Evolutionary conservation across 257 asterid genomes (phyloP), one percentile per base, ranked within the genome.

Genomic region (Nicotiana paniculata): DNA sequence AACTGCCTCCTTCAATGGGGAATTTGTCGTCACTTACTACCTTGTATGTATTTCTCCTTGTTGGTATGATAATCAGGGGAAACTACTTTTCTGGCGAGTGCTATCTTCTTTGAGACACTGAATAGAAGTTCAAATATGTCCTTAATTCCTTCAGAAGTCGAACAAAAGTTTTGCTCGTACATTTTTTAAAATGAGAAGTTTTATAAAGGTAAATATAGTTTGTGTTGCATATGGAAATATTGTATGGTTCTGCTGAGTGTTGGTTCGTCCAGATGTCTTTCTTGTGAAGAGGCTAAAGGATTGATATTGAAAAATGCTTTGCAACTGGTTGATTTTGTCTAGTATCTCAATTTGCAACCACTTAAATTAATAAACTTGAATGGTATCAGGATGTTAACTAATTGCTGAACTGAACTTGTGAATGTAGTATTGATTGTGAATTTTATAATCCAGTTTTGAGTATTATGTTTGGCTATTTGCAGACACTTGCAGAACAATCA

Each of bases 401-500:
- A 43, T 72, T 72, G 18, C 37, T 6, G 3, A 72, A 24, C 58
- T 46, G 15, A 4, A 74, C 24, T 48, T 74, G 79, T 48, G 62
- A 74, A 26, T 74, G 7, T 24, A 13, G 24, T 48, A 26, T 24
- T 72, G 26, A 26, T 70, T 55, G 59, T 28, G 53, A 33, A 8
- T 80, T 48, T 26, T n/a, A 16, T 39, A 37, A 24, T 80, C 48
- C 21, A 51, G 64, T 81, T 81, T 21, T 66, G 67, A 81, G 28
- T 66, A 32, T 77, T 80, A 61, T 80, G 83, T 48, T 78, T 39
- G 82, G 65, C 68, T 81, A 43, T 76, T 39, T 89, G 82, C 88
- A 96, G 99, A 94, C 89, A 90, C 90, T 88, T 96, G 95, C 94
- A 93, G 86, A 89, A 93, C 87, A 96, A 96, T 89, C 94, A 85